Base-by-base conservation (phyloP, 139 green algal genomes). In the Trebouxia sp. region DNA sequence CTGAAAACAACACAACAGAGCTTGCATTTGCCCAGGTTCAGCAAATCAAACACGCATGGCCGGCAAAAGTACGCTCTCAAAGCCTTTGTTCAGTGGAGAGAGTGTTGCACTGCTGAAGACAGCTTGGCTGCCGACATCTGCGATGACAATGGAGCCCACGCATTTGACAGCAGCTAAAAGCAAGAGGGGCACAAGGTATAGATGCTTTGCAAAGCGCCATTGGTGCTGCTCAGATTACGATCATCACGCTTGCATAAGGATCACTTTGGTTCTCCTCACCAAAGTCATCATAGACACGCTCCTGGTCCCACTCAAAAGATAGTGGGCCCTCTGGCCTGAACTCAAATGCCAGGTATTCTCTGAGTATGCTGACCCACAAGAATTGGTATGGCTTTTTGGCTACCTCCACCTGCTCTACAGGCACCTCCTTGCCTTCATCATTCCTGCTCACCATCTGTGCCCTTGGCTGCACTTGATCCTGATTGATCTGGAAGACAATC, bases 281-380 rank as follows among this genome's bases (percentile, higher is more conserved):
- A 85, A 94, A 97, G 81, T 97, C 93, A 81, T 97, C 93, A 42
- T 92, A 89, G 38, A 93, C 32, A 6, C 93, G 88, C 87, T 97
- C 93, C 22, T 84, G 62, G 80, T 98, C 94, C 20, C 84, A 82
- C 15, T 80, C 51, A 78, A 92, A 92, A 26, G 85, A 66, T 20
- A 75, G 66, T 39, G 65, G 42, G 24, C 11, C 35, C 22, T 75
- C 75, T 17, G 83, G 78, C 28, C 48, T 66, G 79, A 97, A 89
- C 79, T 99, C 97, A 41, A 96, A 83, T 24, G 88, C 87, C 37
- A 99, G 88, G 84, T 99, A 99, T 89, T 99, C 97, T 1, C 97
- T 86, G 85, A 99, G 88, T n/a, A 96, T 85, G 76, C 53, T 85
- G 28, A 96, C 90, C 80, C 92, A 80, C 78, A 97, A 82, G 53